Conservation (phyloP, 2,329 filamentous ascomycete species). For the Aspergillus texensis region DNA sequence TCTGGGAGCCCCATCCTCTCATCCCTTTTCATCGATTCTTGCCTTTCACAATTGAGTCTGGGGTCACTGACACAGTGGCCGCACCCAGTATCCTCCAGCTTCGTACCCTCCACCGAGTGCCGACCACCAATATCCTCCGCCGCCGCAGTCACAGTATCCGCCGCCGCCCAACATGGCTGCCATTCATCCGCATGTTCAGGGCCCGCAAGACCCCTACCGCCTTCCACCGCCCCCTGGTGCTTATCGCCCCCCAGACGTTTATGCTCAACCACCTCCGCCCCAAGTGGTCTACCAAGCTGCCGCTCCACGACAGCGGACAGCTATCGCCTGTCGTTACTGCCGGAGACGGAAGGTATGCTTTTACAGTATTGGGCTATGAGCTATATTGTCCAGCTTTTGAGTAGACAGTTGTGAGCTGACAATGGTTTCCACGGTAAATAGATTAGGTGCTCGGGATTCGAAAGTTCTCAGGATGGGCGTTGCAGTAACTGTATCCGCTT, state of each 20-base stretch:
- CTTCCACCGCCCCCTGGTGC: slow-evolving; percentile 47
- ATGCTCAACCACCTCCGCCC: slow-evolving; percentile 40
- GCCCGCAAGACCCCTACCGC: slow-evolving; percentile 47
- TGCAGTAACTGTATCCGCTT: slow-evolving; percentile 74
- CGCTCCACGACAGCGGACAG: slow-evolving; percentile 54
- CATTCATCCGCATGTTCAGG: slow-evolving; percentile 43
- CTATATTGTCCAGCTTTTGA: not conserved
- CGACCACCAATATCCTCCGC: slow-evolving; percentile 36
- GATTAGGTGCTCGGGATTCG: slow-evolving; percentile 77
- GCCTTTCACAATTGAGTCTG: not conserved
- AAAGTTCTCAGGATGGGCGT: slow-evolving; percentile 70
- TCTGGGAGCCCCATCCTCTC: slow-evolving; percentile 1
- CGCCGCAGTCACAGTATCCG: slow-evolving; percentile 40
- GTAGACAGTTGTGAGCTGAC: slow-evolving; percentile 13
- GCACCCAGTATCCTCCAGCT: slow-evolving; percentile 33
- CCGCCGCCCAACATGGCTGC: slow-evolving; percentile 45
- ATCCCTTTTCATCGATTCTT: slow-evolving; percentile 9
- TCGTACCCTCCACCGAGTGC: slow-evolving; percentile 36
- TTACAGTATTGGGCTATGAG: not conserved
- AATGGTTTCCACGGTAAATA: slow-evolving; percentile 36
- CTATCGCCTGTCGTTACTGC: slow-evolving; percentile 56
- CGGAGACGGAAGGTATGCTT: slow-evolving; percentile 53
- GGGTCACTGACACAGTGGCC: slow-evolving; percentile 7
- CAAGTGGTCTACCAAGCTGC: slow-evolving; percentile 48
- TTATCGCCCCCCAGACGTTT: slow-evolving; percentile 47